Base-by-base conservation (phyloP, 306 rosid genomes). In the Arachis stenosperma region DNA sequence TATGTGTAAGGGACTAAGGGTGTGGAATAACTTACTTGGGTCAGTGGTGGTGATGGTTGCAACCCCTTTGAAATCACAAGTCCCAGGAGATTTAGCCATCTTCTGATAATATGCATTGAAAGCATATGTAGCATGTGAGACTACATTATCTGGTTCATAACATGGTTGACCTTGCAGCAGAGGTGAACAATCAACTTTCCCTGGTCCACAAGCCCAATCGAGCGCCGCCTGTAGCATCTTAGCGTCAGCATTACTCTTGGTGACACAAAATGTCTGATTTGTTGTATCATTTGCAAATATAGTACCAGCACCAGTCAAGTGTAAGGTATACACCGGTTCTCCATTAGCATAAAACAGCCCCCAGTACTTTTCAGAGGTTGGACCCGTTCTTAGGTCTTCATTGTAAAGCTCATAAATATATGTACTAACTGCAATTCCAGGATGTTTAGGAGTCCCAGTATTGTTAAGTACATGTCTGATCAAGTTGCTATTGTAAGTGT, bases 131-230 rank as follows among this genome's bases (percentile, higher is more conserved):
- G 97, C 75, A 56, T 93, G 98, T 6, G 89, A 56, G 53, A 82
- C 88, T 67, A 93, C 96, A 78, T 81, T 90, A 75, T 93, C 76
- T 2, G 98, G 98, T 75, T 86, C 86, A 71, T 87, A 80, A 81
- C 98, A 93, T 3, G 91, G 81, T 82, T 90, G 85, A 62, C 96
- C 98, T 79, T 93, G 96, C 73, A 90, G 75, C 86, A 93, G 71
- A 7, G 90, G 82, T 9, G 97, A 87, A 71, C 98, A 93, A 76
- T 93, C 93, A 63, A 93, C 98, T 81, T 88, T 93, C 55, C 98
- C 98, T 0, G 96, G 97, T 56, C 98, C 98, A 84, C 98, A 93
- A 44, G 98, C 98, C 98, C 98, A 93, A 75, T 93, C 98, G 54
- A 93, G 82, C 6, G 86, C 98, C 55, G 98, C 97, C 83, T 93